Base-by-base conservation (phyloP, 768 basidiomycete genomes). In the Boletus insuetus region DNA sequence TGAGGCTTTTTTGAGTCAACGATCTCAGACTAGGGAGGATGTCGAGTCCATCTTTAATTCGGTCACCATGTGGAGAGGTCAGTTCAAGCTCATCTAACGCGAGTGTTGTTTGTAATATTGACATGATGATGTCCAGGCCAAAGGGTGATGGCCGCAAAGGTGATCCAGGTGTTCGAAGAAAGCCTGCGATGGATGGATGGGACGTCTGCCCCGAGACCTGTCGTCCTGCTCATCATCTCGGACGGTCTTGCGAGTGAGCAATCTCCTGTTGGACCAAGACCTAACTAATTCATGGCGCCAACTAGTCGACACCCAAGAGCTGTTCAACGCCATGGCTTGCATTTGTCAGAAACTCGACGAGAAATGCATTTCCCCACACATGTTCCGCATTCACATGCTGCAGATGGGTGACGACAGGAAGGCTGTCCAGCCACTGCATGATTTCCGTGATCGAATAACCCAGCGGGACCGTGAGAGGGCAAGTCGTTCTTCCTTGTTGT, bases 351-450 rank as follows among this genome's bases (percentile, higher is more conserved):
- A 40, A 13, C 53, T 67, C 11, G 38, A 65, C 17, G 42, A 3
- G 16, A 40, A 49, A 46, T 3, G 22, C 7, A 41, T 68, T 4
- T 42, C 53, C 11, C 17, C 51, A 5, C 38, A 65, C 35, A 58
- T 65, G 63, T 63, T 68, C 60, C 60, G 60, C 2, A 60, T 67
- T 12, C 58, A 67, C 35, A 24, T 68, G 17, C 34, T 67, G 43
- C 65, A 67, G 48, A 62, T 67, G 58, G 65, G 65, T 1, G 53
- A 60, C 0, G 60, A 67, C 35, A 59, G 63, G 42, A 68, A 46
- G 22, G 66, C 53, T 13, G 58, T 65, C 51, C 35, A 53, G 46
- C 66, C 66, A 4, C 55, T 67, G 14, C 53, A 63, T 9, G 60
- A 63, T 43, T 60, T 67, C 50, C 60, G 58, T 34, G 63, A 68